Conservation (phyloP, 164 flowering plant genomes). For the Tetracentron sinense region DNA sequence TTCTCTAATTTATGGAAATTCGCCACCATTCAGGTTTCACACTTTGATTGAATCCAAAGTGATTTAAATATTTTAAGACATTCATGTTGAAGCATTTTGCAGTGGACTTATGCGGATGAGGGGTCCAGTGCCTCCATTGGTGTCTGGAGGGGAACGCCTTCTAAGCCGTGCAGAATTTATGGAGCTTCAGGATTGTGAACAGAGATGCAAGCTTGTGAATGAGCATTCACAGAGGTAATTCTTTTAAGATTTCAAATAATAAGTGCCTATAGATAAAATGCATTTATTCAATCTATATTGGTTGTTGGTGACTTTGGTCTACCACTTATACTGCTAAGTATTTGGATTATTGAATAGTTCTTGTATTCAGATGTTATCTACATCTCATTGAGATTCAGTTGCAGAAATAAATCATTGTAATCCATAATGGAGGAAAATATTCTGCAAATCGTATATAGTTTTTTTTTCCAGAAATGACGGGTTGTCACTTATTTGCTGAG, state of each 20-base stretch:
- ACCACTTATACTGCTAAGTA: too few species aligned
- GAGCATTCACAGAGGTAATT: constrained; percentile 43
- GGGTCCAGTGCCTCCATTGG: constrained; percentile 25
- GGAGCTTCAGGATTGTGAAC: constrained; percentile 36
- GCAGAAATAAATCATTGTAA: background rate
- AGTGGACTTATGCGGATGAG: constrained; percentile 47
- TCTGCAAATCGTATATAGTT: background rate
- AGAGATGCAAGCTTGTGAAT: constrained; percentile 23
- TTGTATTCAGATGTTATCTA: background rate
- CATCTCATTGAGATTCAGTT: background rate
- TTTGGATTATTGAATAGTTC: too few species aligned
- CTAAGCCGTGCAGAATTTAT: constrained; percentile 23
- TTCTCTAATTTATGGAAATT: background rate
- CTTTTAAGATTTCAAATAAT: background rate
- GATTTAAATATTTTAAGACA: background rate
- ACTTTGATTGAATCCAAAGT: background rate
- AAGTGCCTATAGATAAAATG: too few species aligned
- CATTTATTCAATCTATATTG: too few species aligned
- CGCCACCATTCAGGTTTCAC: background rate
- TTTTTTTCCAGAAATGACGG: too few species aligned
- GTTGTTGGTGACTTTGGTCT: too few species aligned
- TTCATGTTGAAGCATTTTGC: constrained; percentile 20
- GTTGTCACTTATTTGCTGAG: too few species aligned
- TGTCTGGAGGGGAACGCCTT: constrained; percentile 23
- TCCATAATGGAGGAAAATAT: background rate